Conservation (phyloP, 2,329 filamentous ascomycete genomes). For the Didymella lethalis region DNA sequence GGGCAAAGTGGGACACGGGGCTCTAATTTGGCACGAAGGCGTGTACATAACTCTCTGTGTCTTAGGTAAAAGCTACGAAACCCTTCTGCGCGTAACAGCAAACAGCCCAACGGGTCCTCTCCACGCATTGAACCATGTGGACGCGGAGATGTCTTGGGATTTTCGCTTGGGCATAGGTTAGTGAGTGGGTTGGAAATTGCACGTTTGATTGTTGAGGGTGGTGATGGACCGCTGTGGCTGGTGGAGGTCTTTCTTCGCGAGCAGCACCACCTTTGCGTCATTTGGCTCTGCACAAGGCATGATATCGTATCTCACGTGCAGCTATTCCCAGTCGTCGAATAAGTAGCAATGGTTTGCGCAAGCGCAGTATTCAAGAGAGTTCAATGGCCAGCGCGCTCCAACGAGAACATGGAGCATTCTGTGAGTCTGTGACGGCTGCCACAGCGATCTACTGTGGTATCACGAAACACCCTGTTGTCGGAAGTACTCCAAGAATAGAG, state of each 20-base stretch:
- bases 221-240: constrained; percentile 6
- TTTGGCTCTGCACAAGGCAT: background rate
- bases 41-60: constrained; percentile 14
- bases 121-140: constrained; percentile 17
- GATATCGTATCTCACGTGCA: background rate
- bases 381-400: constrained; percentile 4
- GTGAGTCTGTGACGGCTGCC: constrained; percentile 18
- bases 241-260: constrained; percentile 8
- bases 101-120: constrained; percentile 20
- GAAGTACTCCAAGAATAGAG: constrained; percentile 24
- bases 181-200: constrained; percentile 20
- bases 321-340: background rate
- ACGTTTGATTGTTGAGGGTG: constrained; percentile 25
- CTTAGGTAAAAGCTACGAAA: constrained; percentile 25
- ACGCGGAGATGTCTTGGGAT: constrained; percentile 13
- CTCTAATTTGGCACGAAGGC: background rate
- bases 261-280: constrained; percentile 8
- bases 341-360: background rate
- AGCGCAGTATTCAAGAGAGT: background rate
- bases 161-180: constrained; percentile 9
- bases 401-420: constrained; percentile 9
- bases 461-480: constrained; percentile 19
- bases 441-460: constrained; percentile 5
- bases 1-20: constrained; percentile 21
- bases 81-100: constrained; percentile 12